Evolutionary conservation across 257 asterid species (phyloP), one percentile per base, ranked within the genome.

Genomic region (Striga asiatica): DNA sequence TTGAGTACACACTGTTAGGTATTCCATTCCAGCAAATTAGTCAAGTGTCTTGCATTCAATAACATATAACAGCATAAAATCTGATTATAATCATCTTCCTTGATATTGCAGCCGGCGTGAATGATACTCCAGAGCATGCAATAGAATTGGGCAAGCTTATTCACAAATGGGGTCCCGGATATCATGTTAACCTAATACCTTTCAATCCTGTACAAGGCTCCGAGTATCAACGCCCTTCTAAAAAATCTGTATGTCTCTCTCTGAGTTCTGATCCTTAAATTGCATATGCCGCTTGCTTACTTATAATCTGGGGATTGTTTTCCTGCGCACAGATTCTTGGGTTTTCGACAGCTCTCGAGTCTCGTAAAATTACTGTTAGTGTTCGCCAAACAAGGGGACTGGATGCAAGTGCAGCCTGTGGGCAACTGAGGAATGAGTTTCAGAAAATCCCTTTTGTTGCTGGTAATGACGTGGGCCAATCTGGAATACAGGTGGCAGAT

Each of bases 401-500:
- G 66, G 96, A 91, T 78, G 98, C 95, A 61, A 76, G 82, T 60
- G 98, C 96, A 52, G 96, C 98, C 42, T 91, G 98, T 72, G 98
- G 98, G 38, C 98, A 91, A 65, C 84, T 91, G 52, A 67, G 96
- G 67, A 91, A 91, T 48, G 89, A 87, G 70, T 82, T 81, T 72
- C 98, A 91, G 79, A 86, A 81, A 78, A 71, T 21, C 20, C 96
- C 96, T 41, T 62, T 83, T 70, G 80, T 68, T 62, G 66, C 62
- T 27, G 79, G 12, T 35, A 41, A 73, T 1, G 70, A 49, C 38
- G 71, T 64, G 45, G 66, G 69, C 66, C 72, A 74, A 56, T 24
- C 86, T 32, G 62, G 75, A 18, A 37, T 74, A n/a, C 76, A 69
- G 65, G 65, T 77, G 64, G 72, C 83, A 37, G 75, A 69, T 71